Evolutionary conservation across 805 yeast genomes (phyloP).

Genomic region (Yamadazyma sp.): DNA sequence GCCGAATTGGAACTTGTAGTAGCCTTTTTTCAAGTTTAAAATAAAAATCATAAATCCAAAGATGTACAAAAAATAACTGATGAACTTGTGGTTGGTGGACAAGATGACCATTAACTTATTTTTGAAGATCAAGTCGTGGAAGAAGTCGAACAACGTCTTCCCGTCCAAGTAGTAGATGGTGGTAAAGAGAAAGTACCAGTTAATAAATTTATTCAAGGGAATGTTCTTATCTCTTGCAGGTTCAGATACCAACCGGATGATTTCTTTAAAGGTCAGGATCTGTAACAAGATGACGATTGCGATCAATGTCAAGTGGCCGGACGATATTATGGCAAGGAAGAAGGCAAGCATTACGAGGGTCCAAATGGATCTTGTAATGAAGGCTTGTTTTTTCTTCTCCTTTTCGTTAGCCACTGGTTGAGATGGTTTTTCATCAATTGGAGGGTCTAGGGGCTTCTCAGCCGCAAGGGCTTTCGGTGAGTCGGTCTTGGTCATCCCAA

Average conservation of each 20-base stretch:
- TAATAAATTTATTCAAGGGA: conserved; percentile 78
- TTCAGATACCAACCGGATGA: conserved; percentile 79
- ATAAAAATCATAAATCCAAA: conserved; percentile 90
- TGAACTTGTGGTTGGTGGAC: conserved; percentile 77
- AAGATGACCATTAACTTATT: conserved; percentile 56
- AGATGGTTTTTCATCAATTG: conserved; percentile 4
- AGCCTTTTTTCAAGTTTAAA: conserved; percentile 83
- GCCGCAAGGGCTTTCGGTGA: conserved; percentile 4
- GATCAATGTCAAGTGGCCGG: conserved; percentile 86
- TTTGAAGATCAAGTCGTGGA: conserved; percentile 51
- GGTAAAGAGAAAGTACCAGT: conserved; percentile 90
- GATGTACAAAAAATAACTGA: conserved; percentile 80
- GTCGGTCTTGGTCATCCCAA: conserved; percentile 6
- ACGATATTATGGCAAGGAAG: conserved; percentile 66
- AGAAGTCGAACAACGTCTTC: conserved; percentile 70
- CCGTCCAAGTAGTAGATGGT: conserved; percentile 90
- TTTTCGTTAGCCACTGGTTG: conserved; percentile 35
- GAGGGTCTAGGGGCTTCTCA: background rate
- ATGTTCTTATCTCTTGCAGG: conserved; percentile 82
- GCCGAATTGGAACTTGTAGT: conserved; percentile 87
- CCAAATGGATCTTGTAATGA: conserved; percentile 88
- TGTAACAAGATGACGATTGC: conserved; percentile 71
- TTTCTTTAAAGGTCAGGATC: conserved; percentile 84
- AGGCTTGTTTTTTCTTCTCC: conserved; percentile 76
- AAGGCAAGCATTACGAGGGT: conserved; percentile 84